Evolutionary conservation across 2,329 filamentous ascomycete species (phyloP), one percentile per base, ranked within the genome.

Genomic region (Macrophomina phaseolina): DNA sequence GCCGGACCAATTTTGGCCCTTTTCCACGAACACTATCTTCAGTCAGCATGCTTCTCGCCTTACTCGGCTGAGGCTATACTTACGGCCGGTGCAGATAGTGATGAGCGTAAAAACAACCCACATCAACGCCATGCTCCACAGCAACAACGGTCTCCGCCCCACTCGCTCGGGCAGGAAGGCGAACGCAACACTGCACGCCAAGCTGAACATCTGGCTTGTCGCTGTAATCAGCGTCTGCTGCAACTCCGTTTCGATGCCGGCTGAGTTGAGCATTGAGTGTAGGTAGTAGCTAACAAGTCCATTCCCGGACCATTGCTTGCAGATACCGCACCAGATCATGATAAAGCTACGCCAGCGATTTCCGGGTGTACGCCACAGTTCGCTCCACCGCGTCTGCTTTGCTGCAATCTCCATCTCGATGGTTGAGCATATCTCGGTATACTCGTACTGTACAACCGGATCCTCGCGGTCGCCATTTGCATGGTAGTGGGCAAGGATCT

Each of bases 401-500:
- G 63, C 63, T 2, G 49, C 63, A 30, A 83, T 83, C 72, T 90
- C 89, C 68, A 88, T 78, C 63, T 80, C 78, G 67, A 91, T 85
- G 12, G 87, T 89, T 72, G 89, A 84, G 72, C 84, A 85, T 76
- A 91, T 91, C 78, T 91, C 88, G 63, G 83, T 83, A 75, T 83
- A 89, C 75, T 91, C 87, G 74, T 88, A 89, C 71, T 89, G 85
- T 9, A 91, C 89, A 0, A 86, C 86, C 2, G 85, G 74, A 72
- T 90, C 85, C 73, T 85, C 81, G 64, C 73, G 75, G 71, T 89
- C 81, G n/a, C 88, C 88, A 23, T 87, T 86, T 30, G 84, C 87
- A 72, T 91, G 89, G 72, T 89, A 87, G 71, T 88, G 86, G 64
- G 85, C 83, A 4, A 92, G 81, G 6, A 89, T 85, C 1, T 81